Conservation (phyloP, 352 stramenopile genomes). For the Lagenidium sp. region DNA sequence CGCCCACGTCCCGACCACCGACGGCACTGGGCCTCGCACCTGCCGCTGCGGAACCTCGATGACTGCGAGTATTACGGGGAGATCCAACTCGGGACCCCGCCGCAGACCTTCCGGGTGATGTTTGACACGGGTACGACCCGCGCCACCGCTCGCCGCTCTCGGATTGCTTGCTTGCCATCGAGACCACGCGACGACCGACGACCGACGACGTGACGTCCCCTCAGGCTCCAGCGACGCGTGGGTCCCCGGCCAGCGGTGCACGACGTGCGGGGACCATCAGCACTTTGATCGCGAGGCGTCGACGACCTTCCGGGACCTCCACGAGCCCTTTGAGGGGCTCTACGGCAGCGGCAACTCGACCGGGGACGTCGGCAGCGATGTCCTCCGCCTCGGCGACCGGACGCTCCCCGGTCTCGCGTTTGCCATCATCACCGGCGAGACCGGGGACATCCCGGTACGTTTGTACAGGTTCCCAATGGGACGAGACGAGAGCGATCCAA, state of each 20-base stretch:
- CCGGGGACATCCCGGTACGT: constrained; percentile 30
- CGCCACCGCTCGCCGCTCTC: not conserved
- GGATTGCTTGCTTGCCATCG: too few relatives aligned
- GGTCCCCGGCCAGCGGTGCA: constrained; percentile 24
- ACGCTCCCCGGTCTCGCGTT: constrained; percentile 21
- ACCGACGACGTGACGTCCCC: not conserved
- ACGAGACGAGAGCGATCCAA: not conserved
- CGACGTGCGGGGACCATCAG: constrained; percentile 38
- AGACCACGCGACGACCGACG: not conserved
- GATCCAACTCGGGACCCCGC: constrained; percentile 20
- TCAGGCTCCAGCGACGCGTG: constrained; percentile 28
- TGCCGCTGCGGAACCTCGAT: constrained; percentile 16
- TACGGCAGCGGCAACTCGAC: constrained; percentile 43
- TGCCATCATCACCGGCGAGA: constrained; percentile 32
- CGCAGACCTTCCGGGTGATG: constrained; percentile 22
- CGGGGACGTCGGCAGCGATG: constrained; percentile 23
- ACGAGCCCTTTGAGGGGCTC: constrained; percentile 24
- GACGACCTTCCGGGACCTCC: constrained; percentile 14
- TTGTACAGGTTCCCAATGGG: not conserved
- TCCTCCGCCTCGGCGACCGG: constrained; percentile 25
- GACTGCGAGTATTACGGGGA: constrained; percentile 20
- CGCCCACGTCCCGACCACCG: too few relatives aligned
- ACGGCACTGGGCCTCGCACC: not conserved
- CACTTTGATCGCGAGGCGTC: constrained; percentile 26
- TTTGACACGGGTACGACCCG: constrained; percentile 17